Conservation (phyloP, 257 asterid species). For the Echium plantagineum region DNA sequence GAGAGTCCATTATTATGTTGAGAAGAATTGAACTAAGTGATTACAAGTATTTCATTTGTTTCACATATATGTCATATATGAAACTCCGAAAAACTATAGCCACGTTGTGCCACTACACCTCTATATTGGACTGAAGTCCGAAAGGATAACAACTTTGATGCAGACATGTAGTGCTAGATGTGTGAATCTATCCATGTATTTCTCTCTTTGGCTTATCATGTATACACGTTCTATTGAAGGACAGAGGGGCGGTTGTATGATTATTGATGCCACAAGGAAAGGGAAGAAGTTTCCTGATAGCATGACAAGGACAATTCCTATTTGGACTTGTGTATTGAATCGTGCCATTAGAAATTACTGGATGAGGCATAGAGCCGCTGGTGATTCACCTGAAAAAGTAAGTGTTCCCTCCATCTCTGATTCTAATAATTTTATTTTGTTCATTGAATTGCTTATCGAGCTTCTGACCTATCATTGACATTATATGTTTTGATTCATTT, state of each 20-base stretch:
- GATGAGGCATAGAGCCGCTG: constrained; percentile 7
- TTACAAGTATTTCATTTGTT: too few relatives aligned
- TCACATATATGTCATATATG: too few relatives aligned
- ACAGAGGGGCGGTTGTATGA: constrained; percentile 94
- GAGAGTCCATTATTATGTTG: too few relatives aligned
- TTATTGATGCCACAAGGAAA: constrained; percentile 81
- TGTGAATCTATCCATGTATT: too few relatives aligned
- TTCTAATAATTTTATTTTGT: too few relatives aligned
- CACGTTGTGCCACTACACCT: too few relatives aligned
- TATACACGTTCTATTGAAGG: constrained; percentile 12
- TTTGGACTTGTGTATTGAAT: constrained; percentile 90
- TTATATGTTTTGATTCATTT: too few relatives aligned
- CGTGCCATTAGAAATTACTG: constrained; percentile 55
- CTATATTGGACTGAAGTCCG: too few relatives aligned
- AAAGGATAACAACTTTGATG: too few relatives aligned
- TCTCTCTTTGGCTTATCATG: neutral
- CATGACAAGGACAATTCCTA: constrained; percentile 96
- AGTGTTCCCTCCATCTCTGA: constrained; percentile 6
- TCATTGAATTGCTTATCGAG: neutral
- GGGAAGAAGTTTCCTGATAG: constrained; percentile 98
- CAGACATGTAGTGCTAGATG: too few relatives aligned
- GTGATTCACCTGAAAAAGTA: constrained; percentile 26
- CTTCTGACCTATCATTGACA: neutral
- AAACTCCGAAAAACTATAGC: too few relatives aligned
- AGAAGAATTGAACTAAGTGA: too few relatives aligned